phyloP scores from a whole-genome alignment of 2,329 filamentous ascomycete species.

The Alternaria metachromatica region DNA sequence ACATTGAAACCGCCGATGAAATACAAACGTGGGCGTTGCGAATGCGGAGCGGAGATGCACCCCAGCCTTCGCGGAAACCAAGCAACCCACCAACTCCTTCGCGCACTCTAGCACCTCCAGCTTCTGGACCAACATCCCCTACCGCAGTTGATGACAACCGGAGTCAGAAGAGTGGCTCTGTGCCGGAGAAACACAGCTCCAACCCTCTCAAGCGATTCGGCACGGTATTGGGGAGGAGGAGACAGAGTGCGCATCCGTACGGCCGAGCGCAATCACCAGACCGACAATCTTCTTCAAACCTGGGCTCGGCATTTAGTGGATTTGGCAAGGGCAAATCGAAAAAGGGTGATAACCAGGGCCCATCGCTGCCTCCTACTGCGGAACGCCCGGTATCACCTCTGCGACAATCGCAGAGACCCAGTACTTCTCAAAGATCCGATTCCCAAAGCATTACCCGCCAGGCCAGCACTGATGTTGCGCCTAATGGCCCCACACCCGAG shows the following conservation, averaged over 20 bases:
- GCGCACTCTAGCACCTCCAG: conserved; percentile 45
- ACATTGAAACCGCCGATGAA: conserved; percentile 85
- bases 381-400: conserved; percentile 45
- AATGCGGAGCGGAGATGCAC: conserved; percentile 49
- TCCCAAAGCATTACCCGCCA: conserved; percentile 43
- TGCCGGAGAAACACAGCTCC: conserved; percentile 46
- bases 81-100: conserved; percentile 42
- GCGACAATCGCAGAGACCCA: conserved; percentile 37
- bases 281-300: conserved; percentile 59
- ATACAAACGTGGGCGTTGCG: conserved; percentile 73
- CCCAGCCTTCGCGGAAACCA: conserved; percentile 37
- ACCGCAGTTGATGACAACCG: conserved; percentile 59
- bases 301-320: conserved; percentile 65
- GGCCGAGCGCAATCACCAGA: conserved; percentile 53
- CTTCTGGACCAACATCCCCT: conserved; percentile 35
- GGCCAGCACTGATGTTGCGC: conserved; percentile 31
- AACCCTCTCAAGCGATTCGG: conserved; percentile 51
- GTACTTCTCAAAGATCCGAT: conserved; percentile 39
- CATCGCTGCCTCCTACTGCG: conserved; percentile 41
- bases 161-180: conserved; percentile 61
- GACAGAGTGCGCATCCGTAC: conserved; percentile 51
- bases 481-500: conserved; percentile 43
- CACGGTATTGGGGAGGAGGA: conserved; percentile 48
- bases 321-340: conserved; percentile 71
- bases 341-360: conserved; percentile 60